phyloP scores from a whole-genome alignment of 306 rosid species.

The Macrotyloma uniflorum region DNA sequence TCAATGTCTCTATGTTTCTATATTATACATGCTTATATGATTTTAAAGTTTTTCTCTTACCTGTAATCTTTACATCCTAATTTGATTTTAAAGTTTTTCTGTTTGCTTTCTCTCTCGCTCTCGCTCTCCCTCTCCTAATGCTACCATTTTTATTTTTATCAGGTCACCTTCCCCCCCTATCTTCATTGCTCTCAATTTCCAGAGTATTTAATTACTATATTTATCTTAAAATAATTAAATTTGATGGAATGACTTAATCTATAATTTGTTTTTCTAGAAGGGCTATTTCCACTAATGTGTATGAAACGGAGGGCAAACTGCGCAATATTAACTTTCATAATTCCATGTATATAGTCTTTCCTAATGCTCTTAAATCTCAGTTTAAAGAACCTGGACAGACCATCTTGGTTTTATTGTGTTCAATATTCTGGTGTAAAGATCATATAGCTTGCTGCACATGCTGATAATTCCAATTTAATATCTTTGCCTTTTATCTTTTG shows the following conservation, averaged over 20 bases:
- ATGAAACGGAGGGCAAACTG: neutral
- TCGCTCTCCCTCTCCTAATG: neutral
- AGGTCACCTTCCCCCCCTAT: neutral
- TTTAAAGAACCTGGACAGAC: neutral
- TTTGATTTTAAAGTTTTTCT: too few species aligned
- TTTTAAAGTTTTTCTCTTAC: neutral
- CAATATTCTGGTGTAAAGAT: neutral
- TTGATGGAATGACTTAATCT: neutral
- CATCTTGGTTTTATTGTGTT: slow-evolving; percentile 14
- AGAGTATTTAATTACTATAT: neutral
- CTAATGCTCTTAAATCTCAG: too few species aligned
- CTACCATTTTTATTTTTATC: neutral
- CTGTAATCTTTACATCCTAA: neutral
- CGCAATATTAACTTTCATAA: neutral
- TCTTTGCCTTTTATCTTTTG: neutral
- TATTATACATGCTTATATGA: too few species aligned
- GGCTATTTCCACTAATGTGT: neutral
- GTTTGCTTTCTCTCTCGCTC: neutral
- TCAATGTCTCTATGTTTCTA: too few species aligned
- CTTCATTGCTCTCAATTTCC: neutral
- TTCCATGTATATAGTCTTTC: neutral
- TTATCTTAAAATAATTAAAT: neutral
- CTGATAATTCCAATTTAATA: slow-evolving; percentile 4
- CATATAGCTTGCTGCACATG: neutral
- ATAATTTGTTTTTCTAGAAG: neutral